Evolutionary conservation across 225 moss, liverwort and hornwort genomes (phyloP).

Genomic region (Lunularia cruciata): DNA sequence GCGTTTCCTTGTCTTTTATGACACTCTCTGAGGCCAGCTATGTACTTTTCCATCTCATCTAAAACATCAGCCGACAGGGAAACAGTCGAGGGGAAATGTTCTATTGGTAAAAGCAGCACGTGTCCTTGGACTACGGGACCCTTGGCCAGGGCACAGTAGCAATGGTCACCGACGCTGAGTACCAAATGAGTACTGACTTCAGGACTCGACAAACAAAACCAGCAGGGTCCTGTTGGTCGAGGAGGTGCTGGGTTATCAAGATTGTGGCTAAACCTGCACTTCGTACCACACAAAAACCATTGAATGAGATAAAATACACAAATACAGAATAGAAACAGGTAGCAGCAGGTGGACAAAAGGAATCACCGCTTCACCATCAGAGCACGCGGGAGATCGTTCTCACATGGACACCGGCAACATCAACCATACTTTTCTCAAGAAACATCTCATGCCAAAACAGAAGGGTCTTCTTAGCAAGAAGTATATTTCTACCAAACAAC

Average conservation of each 20-base stretch:
- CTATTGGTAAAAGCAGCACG: slow-evolving; percentile 85
- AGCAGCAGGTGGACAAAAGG: no score
- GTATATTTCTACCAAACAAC: background rate
- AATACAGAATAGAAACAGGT: no score
- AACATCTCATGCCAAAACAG: no score
- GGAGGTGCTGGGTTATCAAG: slow-evolving; percentile 73
- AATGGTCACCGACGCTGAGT: slow-evolving; percentile 88
- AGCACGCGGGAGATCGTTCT: no score
- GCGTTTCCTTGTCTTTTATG: slow-evolving; percentile 61
- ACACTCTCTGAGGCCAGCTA: slow-evolving; percentile 67
- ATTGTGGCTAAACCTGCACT: slow-evolving; percentile 75
- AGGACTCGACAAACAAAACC: slow-evolving; percentile 99
- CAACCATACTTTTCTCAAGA: no score
- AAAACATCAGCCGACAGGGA: slow-evolving; percentile 58
- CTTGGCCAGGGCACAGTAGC: slow-evolving; percentile 79
- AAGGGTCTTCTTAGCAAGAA: no score
- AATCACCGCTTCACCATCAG: no score
- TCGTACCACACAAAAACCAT: no score
- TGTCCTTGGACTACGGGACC: slow-evolving; percentile 86
- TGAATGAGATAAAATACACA: no score
- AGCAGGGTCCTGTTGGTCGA: slow-evolving; percentile 79
- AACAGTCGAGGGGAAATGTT: slow-evolving; percentile 85
- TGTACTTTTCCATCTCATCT: slow-evolving; percentile 69
- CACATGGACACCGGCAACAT: no score
- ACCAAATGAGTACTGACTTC: slow-evolving; percentile 84